Evolutionary conservation across 345 rosid genomes (phyloP).

Genomic region (Turnera subulata): DNA sequence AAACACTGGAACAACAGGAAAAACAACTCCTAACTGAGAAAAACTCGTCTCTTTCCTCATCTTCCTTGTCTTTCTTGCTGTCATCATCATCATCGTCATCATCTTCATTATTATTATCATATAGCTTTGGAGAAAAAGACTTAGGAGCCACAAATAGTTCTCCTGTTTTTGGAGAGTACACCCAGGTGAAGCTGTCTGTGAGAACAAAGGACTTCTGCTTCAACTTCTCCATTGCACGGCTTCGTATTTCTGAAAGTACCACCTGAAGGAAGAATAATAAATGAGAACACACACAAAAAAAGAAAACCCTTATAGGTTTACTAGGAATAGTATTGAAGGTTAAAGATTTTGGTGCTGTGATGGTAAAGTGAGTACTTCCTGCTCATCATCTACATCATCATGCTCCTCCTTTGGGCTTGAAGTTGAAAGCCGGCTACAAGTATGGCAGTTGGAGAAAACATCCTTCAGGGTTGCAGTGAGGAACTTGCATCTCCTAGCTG

Average conservation of each 20-base stretch:
- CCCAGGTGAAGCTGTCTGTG: no score
- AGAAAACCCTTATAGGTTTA: not conserved
- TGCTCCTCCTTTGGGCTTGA: conserved; percentile 38
- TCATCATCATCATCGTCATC: not conserved
- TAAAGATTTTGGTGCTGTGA: not conserved
- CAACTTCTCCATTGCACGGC: conserved; percentile 68
- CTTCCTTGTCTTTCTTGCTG: conserved; percentile 13
- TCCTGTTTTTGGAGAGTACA: no score
- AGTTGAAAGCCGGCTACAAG: conserved; percentile 30
- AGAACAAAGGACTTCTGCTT: conserved; percentile 30
- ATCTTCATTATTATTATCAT: not conserved
- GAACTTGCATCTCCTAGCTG: conserved; percentile 45
- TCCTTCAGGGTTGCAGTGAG: conserved; percentile 43
- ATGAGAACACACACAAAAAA: no score
- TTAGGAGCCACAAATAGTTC: conserved; percentile 13
- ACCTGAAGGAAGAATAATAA: no score
- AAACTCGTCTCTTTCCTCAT: conserved; percentile 45
- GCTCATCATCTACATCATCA: conserved; percentile 39
- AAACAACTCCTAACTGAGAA: conserved; percentile 60
- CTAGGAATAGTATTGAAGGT: not conserved
- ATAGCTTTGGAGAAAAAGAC: no score
- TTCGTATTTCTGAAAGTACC: no score
- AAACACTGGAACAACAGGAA: conserved; percentile 51
- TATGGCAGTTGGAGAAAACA: conserved; percentile 47
- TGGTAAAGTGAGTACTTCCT: conserved; percentile 34